Percentiles rank a stretch among this genome's conserved stretches.
Conservation (phyloP, 352 stramenopile genomes). For the Globisporangium canariense region DNA sequence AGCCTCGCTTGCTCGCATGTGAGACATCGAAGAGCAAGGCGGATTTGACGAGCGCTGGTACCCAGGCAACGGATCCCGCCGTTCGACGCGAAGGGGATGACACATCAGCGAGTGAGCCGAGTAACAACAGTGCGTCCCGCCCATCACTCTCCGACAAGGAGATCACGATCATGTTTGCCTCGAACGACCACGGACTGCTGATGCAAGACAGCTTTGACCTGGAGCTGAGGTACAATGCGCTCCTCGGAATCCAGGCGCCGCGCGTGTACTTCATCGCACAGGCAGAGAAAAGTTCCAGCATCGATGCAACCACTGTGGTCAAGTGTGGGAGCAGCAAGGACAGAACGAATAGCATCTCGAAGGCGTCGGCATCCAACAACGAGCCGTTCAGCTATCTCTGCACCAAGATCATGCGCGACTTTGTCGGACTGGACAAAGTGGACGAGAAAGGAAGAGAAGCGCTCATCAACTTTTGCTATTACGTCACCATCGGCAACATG, state of each 20-base stretch:
- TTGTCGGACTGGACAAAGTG: constrained; percentile 88
- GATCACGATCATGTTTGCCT: constrained; percentile 91
- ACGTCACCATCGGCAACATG: constrained; percentile 94
- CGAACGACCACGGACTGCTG: constrained; percentile 86
- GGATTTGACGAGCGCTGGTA: constrained; percentile 19
- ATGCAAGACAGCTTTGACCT: constrained; percentile 91
- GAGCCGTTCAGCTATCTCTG: constrained; percentile 56
- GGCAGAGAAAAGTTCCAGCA: constrained; percentile 33
- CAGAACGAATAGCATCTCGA: constrained; percentile 19
- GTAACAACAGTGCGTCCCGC: neutral
- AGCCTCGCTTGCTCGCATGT: constrained; percentile 85
- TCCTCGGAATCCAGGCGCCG: constrained; percentile 86
- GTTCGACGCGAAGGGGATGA: constrained; percentile 17
- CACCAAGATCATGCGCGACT: constrained; percentile 91
- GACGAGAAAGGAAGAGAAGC: constrained; percentile 82
- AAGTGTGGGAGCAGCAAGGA: constrained; percentile 37
- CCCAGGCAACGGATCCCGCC: constrained; percentile 7
- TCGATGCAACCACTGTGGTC: constrained; percentile 35
- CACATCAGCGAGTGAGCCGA: constrained; percentile 1
- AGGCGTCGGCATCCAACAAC: constrained; percentile 15
- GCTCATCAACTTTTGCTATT: constrained; percentile 95
- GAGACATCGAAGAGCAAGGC: constrained; percentile 64
- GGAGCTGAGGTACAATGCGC: constrained; percentile 68
- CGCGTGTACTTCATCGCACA: constrained; percentile 73
- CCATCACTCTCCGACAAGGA: constrained; percentile 66